phyloP scores from a whole-genome alignment of 495 filamentous ascomycete species.

The Choiromyces venosus region DNA sequence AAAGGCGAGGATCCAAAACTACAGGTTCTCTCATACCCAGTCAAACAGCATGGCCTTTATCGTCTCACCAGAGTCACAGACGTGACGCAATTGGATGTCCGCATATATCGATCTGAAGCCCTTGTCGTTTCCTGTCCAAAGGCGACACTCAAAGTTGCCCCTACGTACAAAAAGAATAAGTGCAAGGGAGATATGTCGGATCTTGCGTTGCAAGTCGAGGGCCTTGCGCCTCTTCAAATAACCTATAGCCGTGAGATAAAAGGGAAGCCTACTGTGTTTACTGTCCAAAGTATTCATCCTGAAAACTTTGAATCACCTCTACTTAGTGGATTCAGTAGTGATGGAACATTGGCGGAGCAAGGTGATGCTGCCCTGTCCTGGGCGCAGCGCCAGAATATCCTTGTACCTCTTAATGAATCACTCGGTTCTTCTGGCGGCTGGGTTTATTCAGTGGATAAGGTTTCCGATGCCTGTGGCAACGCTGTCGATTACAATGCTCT shows the following conservation, averaged over 20 bases:
- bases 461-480: slow-evolving; percentile 85
- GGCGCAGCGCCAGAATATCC: slow-evolving; percentile 68
- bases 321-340: slow-evolving; percentile 51
- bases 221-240: slow-evolving; percentile 84
- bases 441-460: slow-evolving; percentile 85
- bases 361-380: slow-evolving; percentile 65
- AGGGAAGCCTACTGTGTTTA: slow-evolving; percentile 66
- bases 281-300: slow-evolving; percentile 84
- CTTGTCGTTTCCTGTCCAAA: slow-evolving; percentile 78
- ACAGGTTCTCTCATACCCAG: slow-evolving; percentile 56
- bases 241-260: slow-evolving; percentile 80
- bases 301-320: slow-evolving; percentile 77
- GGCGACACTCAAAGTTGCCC: slow-evolving; percentile 61
- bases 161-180: slow-evolving; percentile 52
- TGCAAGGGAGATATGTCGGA: slow-evolving; percentile 85
- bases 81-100: slow-evolving; percentile 87
- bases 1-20: slow-evolving; percentile 50
- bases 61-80: slow-evolving; percentile 77
- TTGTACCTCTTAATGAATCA: slow-evolving; percentile 80
- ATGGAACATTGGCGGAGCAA: slow-evolving; percentile 51
- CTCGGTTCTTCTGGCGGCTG: slow-evolving; percentile 69
- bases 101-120: slow-evolving; percentile 63
- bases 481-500: slow-evolving; percentile 68
- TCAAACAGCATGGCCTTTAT: slow-evolving; percentile 82
- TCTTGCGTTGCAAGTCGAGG: slow-evolving; percentile 71